phyloP scores from a whole-genome alignment of 169 alveolate species.

The Plasmodium gaboni region DNA sequence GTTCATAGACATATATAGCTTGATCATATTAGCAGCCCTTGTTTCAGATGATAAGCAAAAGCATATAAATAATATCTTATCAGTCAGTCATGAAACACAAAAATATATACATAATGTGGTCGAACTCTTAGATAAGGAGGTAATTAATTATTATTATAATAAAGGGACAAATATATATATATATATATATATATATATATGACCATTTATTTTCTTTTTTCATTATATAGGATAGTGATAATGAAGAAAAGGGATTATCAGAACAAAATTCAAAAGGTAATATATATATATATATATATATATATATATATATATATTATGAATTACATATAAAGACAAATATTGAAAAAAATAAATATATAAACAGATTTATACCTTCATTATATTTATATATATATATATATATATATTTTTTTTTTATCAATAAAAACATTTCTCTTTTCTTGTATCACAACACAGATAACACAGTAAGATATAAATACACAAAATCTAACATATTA shows the following conservation, averaged over 20 bases:
- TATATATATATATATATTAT: slow-evolving; percentile 1
- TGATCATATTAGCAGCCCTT: slow-evolving; percentile 70
- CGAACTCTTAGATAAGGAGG: slow-evolving; percentile 63
- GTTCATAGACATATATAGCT: slow-evolving; percentile 71
- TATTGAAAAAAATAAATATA: too few relatives aligned
- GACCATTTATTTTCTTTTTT: not conserved
- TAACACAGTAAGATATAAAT: too few relatives aligned
- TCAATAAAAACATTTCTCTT: too few relatives aligned
- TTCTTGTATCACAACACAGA: too few relatives aligned
- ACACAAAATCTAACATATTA: not conserved
- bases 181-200: not conserved
- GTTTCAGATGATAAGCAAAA: slow-evolving; percentile 74
- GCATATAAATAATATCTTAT: slow-evolving; percentile 59
- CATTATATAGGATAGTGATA: slow-evolving; percentile 37
- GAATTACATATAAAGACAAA: too few relatives aligned
- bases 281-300: slow-evolving; percentile 1
- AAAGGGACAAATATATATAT: not conserved
- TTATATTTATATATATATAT: too few relatives aligned
- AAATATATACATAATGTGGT: slow-evolving; percentile 69
- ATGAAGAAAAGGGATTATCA: slow-evolving; percentile 17
- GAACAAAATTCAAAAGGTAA: slow-evolving; percentile 53
- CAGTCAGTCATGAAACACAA: slow-evolving; percentile 75
- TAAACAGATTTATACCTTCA: too few relatives aligned
- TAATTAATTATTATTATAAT: not conserved
- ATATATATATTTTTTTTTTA: too few relatives aligned